Evolutionary conservation across 1,284 basidiomycete genomes (phyloP), one percentile per base, ranked within the genome.

Genomic region (Puccinia polysora): DNA sequence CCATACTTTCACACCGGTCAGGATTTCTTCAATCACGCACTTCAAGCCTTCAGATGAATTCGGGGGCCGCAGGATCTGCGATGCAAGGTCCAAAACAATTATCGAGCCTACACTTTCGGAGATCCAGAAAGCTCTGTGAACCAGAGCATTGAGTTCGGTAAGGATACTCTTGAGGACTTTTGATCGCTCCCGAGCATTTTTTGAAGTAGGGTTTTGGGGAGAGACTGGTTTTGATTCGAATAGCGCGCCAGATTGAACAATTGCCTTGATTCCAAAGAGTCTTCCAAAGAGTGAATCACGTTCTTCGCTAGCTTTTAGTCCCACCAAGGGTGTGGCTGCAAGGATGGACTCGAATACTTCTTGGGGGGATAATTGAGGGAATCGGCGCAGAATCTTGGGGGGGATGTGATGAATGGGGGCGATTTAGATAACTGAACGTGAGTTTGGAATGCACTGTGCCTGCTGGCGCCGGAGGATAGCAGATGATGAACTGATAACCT

Each of bases 211-310:
- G 15, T 14, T 18, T 45, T 63, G 43, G 30, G 43, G 20, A 18
- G 53, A n/a, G 20, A 50, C 45, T 32, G 14, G 8, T 20, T 34
- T 34, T 1, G 60, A 58, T n/a, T 73, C 52, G 32, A 77, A 75
- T 32, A 80, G 73, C 28, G 77, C 36, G 4, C 74, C 74, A 15
- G 79, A 79, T 36, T 77, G 76, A 1, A 79, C 75, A 20, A 80
- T 75, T 20, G 76, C 74, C 70, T 78, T 77, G 30, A 80, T 74
- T 10, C 78, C 79, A 56, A 80, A 80, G 20, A 80, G 74, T 52
- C 78, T 76, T 14, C 79, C 79, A 70, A 80, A 80, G 63, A 78
- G 75, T 34, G 76, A 73, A 50, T 80, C 78, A 56, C 79, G 77
- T 56, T 77, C 75, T 72, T 80, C 79, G 25, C 76, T 76, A 6